Conservation (phyloP, 2,329 filamentous ascomycete species). For the Exophiala aquamarina region DNA sequence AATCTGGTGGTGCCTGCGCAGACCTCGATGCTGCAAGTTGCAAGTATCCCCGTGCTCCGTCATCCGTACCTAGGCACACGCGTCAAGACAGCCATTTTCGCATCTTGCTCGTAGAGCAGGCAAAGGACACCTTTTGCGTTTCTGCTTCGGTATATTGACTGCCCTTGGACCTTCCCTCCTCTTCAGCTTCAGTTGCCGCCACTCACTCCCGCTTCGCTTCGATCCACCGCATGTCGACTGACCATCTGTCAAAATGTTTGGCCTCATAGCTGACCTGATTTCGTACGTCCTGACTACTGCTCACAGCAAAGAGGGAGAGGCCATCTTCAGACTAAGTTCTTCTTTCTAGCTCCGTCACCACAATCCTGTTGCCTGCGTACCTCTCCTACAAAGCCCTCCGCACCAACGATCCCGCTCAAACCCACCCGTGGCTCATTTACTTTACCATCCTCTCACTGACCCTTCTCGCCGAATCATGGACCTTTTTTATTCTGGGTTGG, state of each 20-base stretch:
- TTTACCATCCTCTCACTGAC: conserved; percentile 88
- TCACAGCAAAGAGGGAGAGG: too few species aligned
- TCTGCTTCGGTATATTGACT: too few species aligned
- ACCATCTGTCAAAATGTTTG: conserved; percentile 62
- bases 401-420: conserved; percentile 81
- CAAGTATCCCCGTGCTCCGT: too few species aligned
- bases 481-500: conserved; percentile 83
- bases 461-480: conserved; percentile 81
- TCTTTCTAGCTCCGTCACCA: conserved; percentile 70
- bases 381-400: conserved; percentile 98
- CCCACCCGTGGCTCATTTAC: conserved; percentile 99
- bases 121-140: too few species aligned
- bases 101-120: too few species aligned
- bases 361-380: conserved; percentile 92
- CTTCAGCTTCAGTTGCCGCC: too few species aligned
- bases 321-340: too few species aligned
- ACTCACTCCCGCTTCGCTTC: too few species aligned
- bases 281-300: conserved; percentile 59
- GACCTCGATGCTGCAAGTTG: too few species aligned
- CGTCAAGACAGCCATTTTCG: too few species aligned
- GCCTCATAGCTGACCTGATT: conserved; percentile 73
- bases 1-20: too few species aligned
- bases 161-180: not conserved
- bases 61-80: too few species aligned
- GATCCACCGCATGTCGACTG: not conserved